Base-by-base conservation (phyloP, 2,329 filamentous ascomycete species). In the Hypoxylon sp. region DNA sequence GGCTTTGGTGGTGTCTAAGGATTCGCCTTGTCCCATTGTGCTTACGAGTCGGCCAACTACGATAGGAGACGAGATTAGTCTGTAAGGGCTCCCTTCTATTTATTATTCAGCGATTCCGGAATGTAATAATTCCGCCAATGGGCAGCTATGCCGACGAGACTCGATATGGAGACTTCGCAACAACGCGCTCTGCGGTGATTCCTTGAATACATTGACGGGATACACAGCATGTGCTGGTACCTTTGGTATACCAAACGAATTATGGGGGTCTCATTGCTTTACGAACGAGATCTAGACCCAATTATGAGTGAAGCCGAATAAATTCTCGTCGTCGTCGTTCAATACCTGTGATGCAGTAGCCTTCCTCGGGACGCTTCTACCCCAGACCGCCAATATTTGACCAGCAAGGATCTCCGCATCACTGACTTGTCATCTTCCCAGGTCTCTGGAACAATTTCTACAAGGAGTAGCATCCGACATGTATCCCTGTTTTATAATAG, bases 391-490 rank as follows among this genome's bases (percentile, higher is more conserved):
- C 48, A 37, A 47, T 46, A 49, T 38, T 42, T 30, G 52, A 16
- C 44, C 11, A 36, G 36, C 56, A 46, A 38, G 56, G 49, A 47
- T 57, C 56, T 59, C 56, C 56, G 56, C 56, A 59, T 49, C 42
- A 26, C 27, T 41, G 54, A 29, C 34, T 16, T 53, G 38, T 19
- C 45, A 34, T 40, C 34, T 25, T 53, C 37, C 56, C 52, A 35
- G 49, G 26, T 43, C 12, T 54, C 38, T 57, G 56, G 56, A 23
- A 54, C 49, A 38, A 49, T 27, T 27, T 26, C 26, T 49, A 48
- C 30, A 43, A 31, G 48, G 35, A 26, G 42, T 38, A 30, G 46
- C 44, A 47, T 44, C 30, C 42, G 12, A 19, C 23, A 23, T 31
- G 15, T 6, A 31, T 21, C 35, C 23, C 12, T n/a, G n/a, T n/a